phyloP scores from a whole-genome alignment of 2,329 filamentous ascomycete species.

The Fusarium kyushuense region DNA sequence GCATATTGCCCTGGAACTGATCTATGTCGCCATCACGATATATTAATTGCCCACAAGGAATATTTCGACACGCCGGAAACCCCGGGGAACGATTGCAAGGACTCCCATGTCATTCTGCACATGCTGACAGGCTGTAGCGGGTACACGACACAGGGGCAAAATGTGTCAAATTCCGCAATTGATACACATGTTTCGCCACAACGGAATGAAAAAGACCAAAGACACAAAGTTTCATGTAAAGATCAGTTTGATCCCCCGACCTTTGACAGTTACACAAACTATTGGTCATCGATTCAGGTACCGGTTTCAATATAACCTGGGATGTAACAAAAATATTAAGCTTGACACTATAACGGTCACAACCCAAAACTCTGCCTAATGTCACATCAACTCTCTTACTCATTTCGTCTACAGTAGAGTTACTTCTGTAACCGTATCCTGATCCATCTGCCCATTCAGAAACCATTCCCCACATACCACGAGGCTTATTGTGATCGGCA shows the following conservation, averaged over 20 bases:
- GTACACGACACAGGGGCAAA: neutral
- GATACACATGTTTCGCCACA: neutral
- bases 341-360: neutral
- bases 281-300: neutral
- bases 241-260: accelerated
- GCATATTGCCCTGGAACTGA: neutral
- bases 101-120: neutral
- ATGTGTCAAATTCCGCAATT: neutral
- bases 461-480: neutral
- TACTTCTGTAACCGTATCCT: neutral
- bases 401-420: neutral
- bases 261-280: neutral
- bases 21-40: neutral
- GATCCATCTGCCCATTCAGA: neutral
- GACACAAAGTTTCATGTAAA: neutral
- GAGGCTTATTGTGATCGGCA: neutral
- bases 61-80: neutral
- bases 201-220: neutral
- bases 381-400: neutral
- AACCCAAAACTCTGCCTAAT: neutral
- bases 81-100: neutral
- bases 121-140: neutral
- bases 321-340: neutral
- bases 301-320: neutral
- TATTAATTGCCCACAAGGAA: neutral